Evolutionary conservation across 345 rosid species (phyloP).

Genomic region (Cochlearia excelsa): DNA sequence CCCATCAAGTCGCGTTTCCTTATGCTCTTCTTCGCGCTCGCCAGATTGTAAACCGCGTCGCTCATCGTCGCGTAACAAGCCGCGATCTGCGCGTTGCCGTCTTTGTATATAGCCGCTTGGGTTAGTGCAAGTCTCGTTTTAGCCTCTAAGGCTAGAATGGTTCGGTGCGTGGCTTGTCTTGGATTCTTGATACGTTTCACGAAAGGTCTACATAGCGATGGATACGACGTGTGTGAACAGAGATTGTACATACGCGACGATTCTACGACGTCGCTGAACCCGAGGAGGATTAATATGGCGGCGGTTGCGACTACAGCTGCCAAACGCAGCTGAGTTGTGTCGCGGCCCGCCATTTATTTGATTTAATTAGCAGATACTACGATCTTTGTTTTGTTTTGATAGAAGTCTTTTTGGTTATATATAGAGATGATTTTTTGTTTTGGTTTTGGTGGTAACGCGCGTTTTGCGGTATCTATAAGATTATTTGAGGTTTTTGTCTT

Average conservation of each 20-base stretch:
- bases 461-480: constrained; percentile 20
- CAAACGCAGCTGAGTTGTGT: constrained; percentile 21
- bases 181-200: constrained; percentile 19
- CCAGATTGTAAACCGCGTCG: constrained; percentile 29
- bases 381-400: background rate
- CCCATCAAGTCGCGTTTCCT: constrained; percentile 24
- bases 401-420: constrained; percentile 9
- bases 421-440: background rate
- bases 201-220: constrained; percentile 24
- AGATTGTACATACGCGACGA: constrained; percentile 25
- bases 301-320: constrained; percentile 30
- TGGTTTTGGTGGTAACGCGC: constrained; percentile 16
- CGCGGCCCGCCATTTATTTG: constrained; percentile 35
- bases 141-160: constrained; percentile 26
- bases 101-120: constrained; percentile 21
- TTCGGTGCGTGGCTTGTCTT: constrained; percentile 34
- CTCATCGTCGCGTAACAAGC: constrained; percentile 25
- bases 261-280: constrained; percentile 6
- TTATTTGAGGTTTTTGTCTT: constrained; percentile 22
- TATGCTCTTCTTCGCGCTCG: constrained; percentile 28
- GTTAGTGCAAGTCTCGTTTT: constrained; percentile 8
- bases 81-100: constrained; percentile 22
- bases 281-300: constrained; percentile 25
- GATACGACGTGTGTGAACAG: constrained; percentile 34
- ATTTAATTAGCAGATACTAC: constrained; percentile 1